phyloP scores from a whole-genome alignment of 2,329 filamentous ascomycete species.

The Fusarium succisae region DNA sequence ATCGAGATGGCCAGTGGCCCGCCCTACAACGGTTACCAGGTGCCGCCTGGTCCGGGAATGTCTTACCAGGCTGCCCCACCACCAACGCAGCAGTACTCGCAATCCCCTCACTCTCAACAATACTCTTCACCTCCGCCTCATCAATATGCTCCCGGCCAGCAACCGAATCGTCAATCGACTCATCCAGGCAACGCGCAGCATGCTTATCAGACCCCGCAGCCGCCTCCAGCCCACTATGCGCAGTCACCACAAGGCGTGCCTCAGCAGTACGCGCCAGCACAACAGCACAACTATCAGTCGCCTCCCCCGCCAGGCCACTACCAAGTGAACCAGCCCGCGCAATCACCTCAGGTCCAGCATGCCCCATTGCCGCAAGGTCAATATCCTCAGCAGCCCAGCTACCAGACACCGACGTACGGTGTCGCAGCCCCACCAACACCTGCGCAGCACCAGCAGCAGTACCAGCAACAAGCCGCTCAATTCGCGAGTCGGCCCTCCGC shows the following conservation, averaged over 20 bases:
- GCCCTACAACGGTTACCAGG: constrained; percentile 10
- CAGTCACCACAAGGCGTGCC: not conserved
- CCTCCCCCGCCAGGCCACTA: not conserved
- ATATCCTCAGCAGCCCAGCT: not conserved
- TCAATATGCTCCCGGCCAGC: not conserved
- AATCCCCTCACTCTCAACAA: not conserved
- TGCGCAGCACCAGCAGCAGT: constrained; percentile 4
- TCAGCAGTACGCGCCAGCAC: not conserved
- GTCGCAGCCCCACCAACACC: constrained; percentile 9
- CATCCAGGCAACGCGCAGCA: not conserved
- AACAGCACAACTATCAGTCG: not conserved
- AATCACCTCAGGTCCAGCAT: not conserved
- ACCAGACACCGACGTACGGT: constrained; percentile 12
- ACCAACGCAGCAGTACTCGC: not conserved
- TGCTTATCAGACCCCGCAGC: not conserved
- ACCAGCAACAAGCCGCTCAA: constrained; percentile 18
- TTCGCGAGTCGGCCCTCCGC: constrained; percentile 14
- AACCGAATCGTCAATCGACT: not conserved
- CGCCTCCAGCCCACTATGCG: not conserved
- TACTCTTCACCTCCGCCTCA: not conserved
- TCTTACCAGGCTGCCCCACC: not conserved
- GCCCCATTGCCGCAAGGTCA: not conserved
- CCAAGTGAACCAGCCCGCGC: not conserved
- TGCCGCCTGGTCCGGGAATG: not conserved
- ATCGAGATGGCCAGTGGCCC: constrained; percentile 10